Evolutionary conservation across 2,329 filamentous ascomycete genomes (phyloP).

Genomic region (Onygenales sp.): DNA sequence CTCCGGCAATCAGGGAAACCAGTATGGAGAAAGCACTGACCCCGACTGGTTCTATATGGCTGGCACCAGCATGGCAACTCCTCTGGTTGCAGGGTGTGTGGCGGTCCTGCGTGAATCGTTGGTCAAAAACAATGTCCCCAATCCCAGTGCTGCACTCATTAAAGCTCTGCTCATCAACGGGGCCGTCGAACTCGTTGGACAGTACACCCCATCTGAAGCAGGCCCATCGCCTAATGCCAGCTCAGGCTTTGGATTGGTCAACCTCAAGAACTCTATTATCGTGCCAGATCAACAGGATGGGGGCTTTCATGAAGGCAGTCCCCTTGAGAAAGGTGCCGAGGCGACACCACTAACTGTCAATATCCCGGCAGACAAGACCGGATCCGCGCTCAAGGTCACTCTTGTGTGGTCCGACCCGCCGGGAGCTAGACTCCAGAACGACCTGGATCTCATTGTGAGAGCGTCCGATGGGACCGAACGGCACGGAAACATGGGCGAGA

Average conservation of each 20-base stretch:
- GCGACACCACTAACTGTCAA: conserved; percentile 4
- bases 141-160: conserved; percentile 15
- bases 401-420: conserved; percentile 13
- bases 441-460: conserved; percentile 13
- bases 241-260: conserved; percentile 15
- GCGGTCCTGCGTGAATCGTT: conserved; percentile 15
- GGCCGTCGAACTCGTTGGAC: conserved; percentile 12
- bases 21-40: conserved; percentile 9
- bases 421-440: conserved; percentile 12
- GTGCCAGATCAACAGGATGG: conserved; percentile 4
- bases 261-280: conserved; percentile 11
- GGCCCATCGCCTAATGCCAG: conserved; percentile 12
- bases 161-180: conserved; percentile 20
- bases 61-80: conserved; percentile 18
- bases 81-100: conserved; percentile 16
- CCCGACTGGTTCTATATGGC: conserved; percentile 9
- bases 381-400: conserved; percentile 11
- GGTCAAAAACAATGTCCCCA: conserved; percentile 7
- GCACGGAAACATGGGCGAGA: conserved; percentile 13
- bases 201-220: conserved; percentile 12
- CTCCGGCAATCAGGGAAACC: not conserved
- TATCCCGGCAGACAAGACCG: conserved; percentile 1
- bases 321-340: conserved; percentile 5
- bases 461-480: conserved; percentile 9
- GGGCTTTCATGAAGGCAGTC: conserved; percentile 5